These are phyloP conservation scores for Rehmannia glutinosa DNA, from an alignment of 257 asterid genomes.

Conservation along the genomic window DNA sequence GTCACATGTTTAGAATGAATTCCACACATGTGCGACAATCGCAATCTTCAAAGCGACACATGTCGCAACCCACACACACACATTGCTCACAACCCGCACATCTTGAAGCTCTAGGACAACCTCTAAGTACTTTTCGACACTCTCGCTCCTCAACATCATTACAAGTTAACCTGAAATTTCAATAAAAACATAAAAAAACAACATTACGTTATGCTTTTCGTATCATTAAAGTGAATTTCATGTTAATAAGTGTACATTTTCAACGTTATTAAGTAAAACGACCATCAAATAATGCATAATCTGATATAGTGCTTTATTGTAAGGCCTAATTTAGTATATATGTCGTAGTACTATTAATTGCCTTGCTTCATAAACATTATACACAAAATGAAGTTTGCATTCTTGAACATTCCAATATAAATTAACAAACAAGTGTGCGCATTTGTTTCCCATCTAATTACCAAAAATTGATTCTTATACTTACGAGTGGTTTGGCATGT, in stretches of 20 bases:
- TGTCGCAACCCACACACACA: constrained; percentile 36
- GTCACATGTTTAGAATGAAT: constrained; percentile 22
- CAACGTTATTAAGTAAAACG: too few species aligned
- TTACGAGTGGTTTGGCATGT: constrained; percentile 33
- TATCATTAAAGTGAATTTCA: too few species aligned
- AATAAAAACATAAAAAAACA: background rate
- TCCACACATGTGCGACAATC: constrained; percentile 29
- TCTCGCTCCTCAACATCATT: constrained; percentile 29
- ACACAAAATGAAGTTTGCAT: background rate
- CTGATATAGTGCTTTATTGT: too few species aligned
- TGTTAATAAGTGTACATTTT: too few species aligned
- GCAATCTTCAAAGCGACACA: constrained; percentile 41
- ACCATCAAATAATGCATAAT: too few species aligned
- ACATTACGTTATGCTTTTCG: background rate
- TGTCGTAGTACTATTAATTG: too few species aligned
- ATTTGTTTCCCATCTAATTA: too few species aligned
- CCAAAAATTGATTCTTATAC: too few species aligned
- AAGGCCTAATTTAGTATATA: too few species aligned
- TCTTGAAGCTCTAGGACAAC: constrained; percentile 25
- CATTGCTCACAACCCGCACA: constrained; percentile 42
- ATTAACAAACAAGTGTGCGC: too few species aligned
- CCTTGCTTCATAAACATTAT: too few species aligned
- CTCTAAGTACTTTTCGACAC: constrained; percentile 24
- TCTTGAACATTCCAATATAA: too few species aligned
- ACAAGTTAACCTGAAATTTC: constrained; percentile 21